These are phyloP conservation scores for Cyclanthera cordifolia DNA, from an alignment of 306 rosid genomes.

Conservation along the genomic window DNA sequence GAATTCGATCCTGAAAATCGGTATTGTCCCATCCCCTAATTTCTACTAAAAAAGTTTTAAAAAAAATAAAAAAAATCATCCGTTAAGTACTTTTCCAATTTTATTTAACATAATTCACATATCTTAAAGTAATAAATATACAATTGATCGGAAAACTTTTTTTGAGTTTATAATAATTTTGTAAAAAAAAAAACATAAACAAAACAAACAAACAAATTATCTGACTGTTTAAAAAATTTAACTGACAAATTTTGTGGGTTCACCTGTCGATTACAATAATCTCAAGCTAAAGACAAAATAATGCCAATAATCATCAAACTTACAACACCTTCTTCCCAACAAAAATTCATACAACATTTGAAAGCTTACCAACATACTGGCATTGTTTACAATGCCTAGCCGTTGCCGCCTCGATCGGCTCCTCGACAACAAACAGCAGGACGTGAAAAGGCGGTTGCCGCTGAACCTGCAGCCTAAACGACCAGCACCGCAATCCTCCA, in stretches of 20 bases:
- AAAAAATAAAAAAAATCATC: too few species aligned
- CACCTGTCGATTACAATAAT: not conserved
- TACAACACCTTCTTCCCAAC: not conserved
- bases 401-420: conserved; percentile 32
- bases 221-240: too few species aligned
- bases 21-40: too few species aligned
- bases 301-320: not conserved
- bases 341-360: not conserved
- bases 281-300: not conserved
- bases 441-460: conserved; percentile 60
- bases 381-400: conserved; percentile 61
- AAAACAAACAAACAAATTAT: too few species aligned
- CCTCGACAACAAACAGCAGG: conserved; percentile 56
- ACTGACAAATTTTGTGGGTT: not conserved
- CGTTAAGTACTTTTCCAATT: too few species aligned
- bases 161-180: too few species aligned
- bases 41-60: too few species aligned
- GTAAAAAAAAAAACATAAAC: too few species aligned
- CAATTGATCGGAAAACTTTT: too few species aligned
- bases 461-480: conserved; percentile 69
- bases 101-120: too few species aligned
- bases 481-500: conserved; percentile 52
- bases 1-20: too few species aligned
- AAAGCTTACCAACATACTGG: conserved; percentile 60
- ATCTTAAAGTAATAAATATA: too few species aligned